These are phyloP conservation scores for Hysterangium stoloniferum DNA, from an alignment of 768 basidiomycete genomes.

Conservation along the genomic window DNA sequence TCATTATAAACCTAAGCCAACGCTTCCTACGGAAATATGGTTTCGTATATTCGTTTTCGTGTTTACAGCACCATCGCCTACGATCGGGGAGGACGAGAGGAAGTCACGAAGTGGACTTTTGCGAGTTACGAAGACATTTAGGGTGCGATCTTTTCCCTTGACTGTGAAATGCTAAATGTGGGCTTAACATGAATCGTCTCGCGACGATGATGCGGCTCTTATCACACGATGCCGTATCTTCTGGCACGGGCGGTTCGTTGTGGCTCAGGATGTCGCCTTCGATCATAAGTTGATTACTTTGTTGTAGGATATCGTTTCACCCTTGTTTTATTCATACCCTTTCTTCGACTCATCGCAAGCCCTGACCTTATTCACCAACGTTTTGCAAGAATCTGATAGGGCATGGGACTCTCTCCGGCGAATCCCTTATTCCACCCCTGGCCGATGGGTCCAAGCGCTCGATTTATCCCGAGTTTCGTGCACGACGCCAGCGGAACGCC, in stretches of 20 bases:
- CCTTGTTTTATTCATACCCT: constrained; percentile 56
- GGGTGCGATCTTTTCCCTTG: constrained; percentile 22
- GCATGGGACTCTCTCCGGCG: constrained; percentile 86
- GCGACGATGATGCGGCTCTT: not conserved
- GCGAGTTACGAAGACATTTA: constrained; percentile 33
- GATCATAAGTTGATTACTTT: not conserved
- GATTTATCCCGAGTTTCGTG: constrained; percentile 55
- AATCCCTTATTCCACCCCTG: constrained; percentile 81
- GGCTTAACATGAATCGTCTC: not conserved
- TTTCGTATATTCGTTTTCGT: constrained; percentile 44
- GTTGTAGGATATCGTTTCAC: constrained; percentile 53
- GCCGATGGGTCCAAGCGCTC: constrained; percentile 74
- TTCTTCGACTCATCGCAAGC: constrained; percentile 33
- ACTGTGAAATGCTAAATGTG: constrained; percentile 1
- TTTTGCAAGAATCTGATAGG: constrained; percentile 55
- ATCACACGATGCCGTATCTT: constrained; percentile 3
- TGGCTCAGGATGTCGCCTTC: not conserved
- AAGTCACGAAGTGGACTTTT: constrained; percentile 20
- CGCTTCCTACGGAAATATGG: constrained; percentile 70
- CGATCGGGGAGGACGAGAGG: constrained; percentile 2
- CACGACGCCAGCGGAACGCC: constrained; percentile 38
- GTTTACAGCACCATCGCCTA: constrained; percentile 16
- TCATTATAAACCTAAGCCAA: constrained; percentile 39
- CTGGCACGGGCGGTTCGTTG: constrained; percentile 3
- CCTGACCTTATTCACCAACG: constrained; percentile 51